Evolutionary conservation across 352 stramenopile genomes (phyloP), one percentile per base, ranked within the genome.

Genomic region (Aphanomyces euteiches): DNA sequence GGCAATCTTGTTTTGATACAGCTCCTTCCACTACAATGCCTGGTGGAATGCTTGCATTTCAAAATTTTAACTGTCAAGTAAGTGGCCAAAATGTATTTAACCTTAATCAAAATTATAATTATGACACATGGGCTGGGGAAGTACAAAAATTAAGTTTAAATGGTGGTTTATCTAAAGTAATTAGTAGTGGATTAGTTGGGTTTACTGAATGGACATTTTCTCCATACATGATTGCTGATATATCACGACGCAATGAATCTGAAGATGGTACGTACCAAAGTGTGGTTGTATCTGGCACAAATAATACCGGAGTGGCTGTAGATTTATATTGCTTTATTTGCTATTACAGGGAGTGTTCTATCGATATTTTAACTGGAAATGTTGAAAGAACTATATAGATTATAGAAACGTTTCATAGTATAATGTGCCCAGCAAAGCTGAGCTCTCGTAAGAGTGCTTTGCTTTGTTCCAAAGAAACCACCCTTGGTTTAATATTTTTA

Each of bases 131-230:
- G 43, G 43, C 43, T 50, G 17, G 43, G 10, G 43, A 50, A 50
- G 43, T 50, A n/a, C 43, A 50, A 50, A 50, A 50, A n/a, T 50
- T 50, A 50, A n/a, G 10, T n/a, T n/a, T 50, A n/a, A 50, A 50
- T 50, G 43, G 43, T 50, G 43, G 43, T 50, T n/a, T 50, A n/a
- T 50, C 43, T 50, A 50, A 50, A 50, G 43, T 1, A 50, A n/a
- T 50, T n/a, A n/a, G 10, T n/a, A n/a, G 10, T 50, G 43, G 43
- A n/a, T n/a, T 50, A 0, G 43, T 50, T n/a, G 43, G 17, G 1
- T n/a, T 50, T n/a, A 50, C 43, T n/a, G 10, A 12, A n/a, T 50
- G 43, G 43, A n/a, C 43, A 50, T 50, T 12, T 12, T n/a, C 10
- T n/a, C 43, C 43, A 2, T 50, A 50, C 17, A n/a, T 50, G 10